A percentile compares a stretch with the other conserved stretches of the same genome.
Evolutionary conservation across 2,329 filamentous ascomycete genomes (phyloP).

Genomic region (Beauveria brongniartii): DNA sequence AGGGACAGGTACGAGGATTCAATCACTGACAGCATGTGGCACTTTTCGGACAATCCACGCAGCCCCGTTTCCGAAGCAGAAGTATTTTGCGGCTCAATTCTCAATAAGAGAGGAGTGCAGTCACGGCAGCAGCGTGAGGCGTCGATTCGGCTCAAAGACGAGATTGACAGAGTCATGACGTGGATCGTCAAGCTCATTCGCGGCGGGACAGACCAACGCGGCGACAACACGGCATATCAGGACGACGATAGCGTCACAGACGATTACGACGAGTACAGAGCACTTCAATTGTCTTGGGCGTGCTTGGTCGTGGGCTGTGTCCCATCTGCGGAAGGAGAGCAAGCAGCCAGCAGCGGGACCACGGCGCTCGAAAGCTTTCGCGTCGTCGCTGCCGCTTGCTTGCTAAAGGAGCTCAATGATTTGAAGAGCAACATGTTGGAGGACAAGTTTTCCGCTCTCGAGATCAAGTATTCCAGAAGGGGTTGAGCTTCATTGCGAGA

Average conservation of each 20-base stretch:
- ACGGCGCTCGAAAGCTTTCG: conserved; percentile 27
- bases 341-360: conserved; percentile 11
- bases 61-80: conserved; percentile 41
- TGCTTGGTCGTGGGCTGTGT: conserved; percentile 24
- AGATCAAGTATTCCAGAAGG: neutral
- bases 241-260: neutral
- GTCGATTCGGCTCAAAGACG: conserved; percentile 43
- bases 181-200: conserved; percentile 31
- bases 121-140: conserved; percentile 42
- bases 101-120: conserved; percentile 41
- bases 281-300: conserved; percentile 27
- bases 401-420: neutral
- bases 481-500: too few relatives aligned
- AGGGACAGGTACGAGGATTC: conserved; percentile 37
- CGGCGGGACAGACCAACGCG: neutral
- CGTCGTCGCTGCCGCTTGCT: conserved; percentile 24
- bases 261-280: conserved; percentile 11
- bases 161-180: conserved; percentile 37
- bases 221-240: neutral
- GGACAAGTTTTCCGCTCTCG: neutral
- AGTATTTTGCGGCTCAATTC: conserved; percentile 45
- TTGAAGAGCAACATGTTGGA: neutral
- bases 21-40: conserved; percentile 31
- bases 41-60: conserved; percentile 38
- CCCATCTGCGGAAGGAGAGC: neutral